Base-by-base conservation (phyloP, 768 basidiomycete species). In the Exsudoporus frostii region DNA sequence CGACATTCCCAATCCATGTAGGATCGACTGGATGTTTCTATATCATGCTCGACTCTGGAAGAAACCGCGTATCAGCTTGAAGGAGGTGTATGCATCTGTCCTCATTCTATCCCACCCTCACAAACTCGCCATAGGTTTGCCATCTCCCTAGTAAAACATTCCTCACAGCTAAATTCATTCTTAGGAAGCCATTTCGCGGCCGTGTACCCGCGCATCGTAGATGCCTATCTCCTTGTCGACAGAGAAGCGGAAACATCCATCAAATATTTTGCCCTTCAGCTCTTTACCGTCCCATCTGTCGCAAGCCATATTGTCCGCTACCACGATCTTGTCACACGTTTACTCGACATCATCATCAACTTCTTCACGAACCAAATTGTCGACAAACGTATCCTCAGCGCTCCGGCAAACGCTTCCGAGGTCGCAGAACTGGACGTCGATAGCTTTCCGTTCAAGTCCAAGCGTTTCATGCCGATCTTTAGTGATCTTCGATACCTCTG, bases 381-480 rank as follows among this genome's bases (percentile, higher is more conserved):
- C 6, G 84, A 86, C 51, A 88, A 86, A 68, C 80, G 82, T 40
- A 86, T 93, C 56, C 64, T 79, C 30, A 67, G 59, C 45, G 71
- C 53, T 22, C 48, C 62, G 0, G 45, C 2, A 29, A 46, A 64
- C 7, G 42, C 64, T 0, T 36, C 70, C 19, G 61, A 65, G 19
- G 39, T 50, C n/a, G 40, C 62, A 64, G 62, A 65, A 44, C 61
- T 97, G 48, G 90, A 95, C 54, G 86, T 92, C 37, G 95, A 97
- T 44, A 82, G 84, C 36, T 82, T 84, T 53, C 87, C 90, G 0
- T 97, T 97, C 83, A 88, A 90, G 70, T 92, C 90, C 17, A 98
- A 98, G 68, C 88, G 95, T 9, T 97, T 96, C 73, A 90, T 94
- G 86, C 90, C 92, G 2, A 84, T 98, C 43, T 96, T 98, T 69